A percentile compares a stretch with the other conserved stretches of the same genome.
Evolutionary conservation across 768 basidiomycete species (phyloP).

Genomic region (Dacryopinax spathularia): DNA sequence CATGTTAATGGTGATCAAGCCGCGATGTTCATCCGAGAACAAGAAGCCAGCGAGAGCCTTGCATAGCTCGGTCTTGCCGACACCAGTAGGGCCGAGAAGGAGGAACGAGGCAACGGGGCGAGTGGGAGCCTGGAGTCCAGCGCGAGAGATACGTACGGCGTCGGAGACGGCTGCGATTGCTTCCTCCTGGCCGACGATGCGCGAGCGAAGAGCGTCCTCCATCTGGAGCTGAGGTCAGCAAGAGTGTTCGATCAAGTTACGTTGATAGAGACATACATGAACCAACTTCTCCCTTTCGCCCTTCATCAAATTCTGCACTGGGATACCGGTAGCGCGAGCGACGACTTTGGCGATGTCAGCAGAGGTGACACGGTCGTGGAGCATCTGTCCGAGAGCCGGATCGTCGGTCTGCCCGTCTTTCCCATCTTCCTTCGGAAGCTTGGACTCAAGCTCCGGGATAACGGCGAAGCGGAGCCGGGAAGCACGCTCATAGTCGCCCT

Average conservation of each 20-base stretch:
- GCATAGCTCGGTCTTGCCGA: constrained; percentile 82
- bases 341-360: constrained; percentile 80
- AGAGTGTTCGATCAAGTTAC: neutral
- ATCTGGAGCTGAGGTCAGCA: constrained; percentile 37
- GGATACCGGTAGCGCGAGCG: constrained; percentile 79
- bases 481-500: constrained; percentile 74
- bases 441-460: constrained; percentile 65
- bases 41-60: constrained; percentile 80
- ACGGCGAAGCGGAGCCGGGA: constrained; percentile 70
- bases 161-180: constrained; percentile 76
- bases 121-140: constrained; percentile 77
- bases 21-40: constrained; percentile 77
- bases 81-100: constrained; percentile 78
- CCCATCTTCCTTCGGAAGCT: constrained; percentile 45
- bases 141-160: constrained; percentile 83
- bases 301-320: constrained; percentile 73
- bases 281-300: constrained; percentile 83
- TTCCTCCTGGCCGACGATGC: constrained; percentile 84
- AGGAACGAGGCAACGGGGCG: constrained; percentile 87
- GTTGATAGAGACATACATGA: constrained; percentile 42
- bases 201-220: constrained; percentile 59
- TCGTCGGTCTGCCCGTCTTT: constrained; percentile 25
- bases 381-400: constrained; percentile 44
- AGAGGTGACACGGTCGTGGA: constrained; percentile 79
- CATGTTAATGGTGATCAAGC: constrained; percentile 86